These are phyloP conservation scores for Beauveria asiatica DNA, from an alignment of 2,329 filamentous ascomycete genomes.

Conservation along the genomic window DNA sequence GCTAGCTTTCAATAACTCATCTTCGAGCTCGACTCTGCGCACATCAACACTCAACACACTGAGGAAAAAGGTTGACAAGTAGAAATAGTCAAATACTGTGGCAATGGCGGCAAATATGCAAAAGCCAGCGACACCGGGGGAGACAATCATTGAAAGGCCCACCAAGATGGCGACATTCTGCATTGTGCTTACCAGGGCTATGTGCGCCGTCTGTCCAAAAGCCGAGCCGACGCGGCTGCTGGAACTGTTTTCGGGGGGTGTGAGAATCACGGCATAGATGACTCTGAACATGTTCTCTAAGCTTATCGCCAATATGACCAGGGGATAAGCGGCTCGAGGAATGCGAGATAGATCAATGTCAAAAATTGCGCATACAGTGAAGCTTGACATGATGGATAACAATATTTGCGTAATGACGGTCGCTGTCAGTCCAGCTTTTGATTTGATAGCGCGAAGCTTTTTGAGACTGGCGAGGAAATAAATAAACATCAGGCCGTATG, in stretches of 20 bases:
- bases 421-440: constrained; percentile 61
- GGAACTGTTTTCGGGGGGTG: constrained; percentile 59
- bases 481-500: constrained; percentile 53
- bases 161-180: constrained; percentile 63
- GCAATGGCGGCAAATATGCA: constrained; percentile 70
- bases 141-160: constrained; percentile 57
- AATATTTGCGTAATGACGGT: constrained; percentile 63
- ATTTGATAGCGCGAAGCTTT: constrained; percentile 67
- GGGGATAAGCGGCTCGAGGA: constrained; percentile 64
- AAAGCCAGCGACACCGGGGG: constrained; percentile 63
- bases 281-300: constrained; percentile 71
- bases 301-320: constrained; percentile 69
- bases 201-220: constrained; percentile 62
- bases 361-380: constrained; percentile 68
- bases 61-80: constrained; percentile 71
- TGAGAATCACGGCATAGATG: constrained; percentile 69
- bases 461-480: constrained; percentile 62
- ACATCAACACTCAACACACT: constrained; percentile 74
- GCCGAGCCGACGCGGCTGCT: constrained; percentile 64
- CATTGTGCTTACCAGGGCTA: constrained; percentile 57
- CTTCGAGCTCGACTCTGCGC: constrained; percentile 63
- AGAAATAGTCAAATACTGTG: constrained; percentile 68
- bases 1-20: constrained; percentile 54
- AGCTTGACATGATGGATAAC: constrained; percentile 68
- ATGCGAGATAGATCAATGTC: constrained; percentile 69